A percentile compares a stretch with the other conserved stretches of the same genome.
Conservation (phyloP, 2,329 filamentous ascomycete species). For the Furcasterigmium furcatum region DNA sequence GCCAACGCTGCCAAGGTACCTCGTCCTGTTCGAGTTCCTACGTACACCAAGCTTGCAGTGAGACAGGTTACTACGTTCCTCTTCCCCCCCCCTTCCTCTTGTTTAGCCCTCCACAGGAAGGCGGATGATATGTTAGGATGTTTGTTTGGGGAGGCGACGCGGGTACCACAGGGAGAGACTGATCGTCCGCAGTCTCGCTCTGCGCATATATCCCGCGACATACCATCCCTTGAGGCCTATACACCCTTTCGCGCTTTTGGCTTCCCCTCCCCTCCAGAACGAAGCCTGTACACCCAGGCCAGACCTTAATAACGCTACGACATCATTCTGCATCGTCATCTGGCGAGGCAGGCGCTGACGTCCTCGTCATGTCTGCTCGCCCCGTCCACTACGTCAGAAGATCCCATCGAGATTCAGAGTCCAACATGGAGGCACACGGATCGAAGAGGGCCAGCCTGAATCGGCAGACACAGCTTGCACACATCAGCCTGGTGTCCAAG, state of each 20-base stretch:
- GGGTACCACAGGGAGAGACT: neutral
- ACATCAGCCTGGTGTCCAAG: slow-evolving; percentile 35
- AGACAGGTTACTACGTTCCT: slow-evolving; percentile 15
- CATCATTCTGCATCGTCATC: slow-evolving; percentile 9
- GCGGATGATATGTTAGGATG: slow-evolving; percentile 8
- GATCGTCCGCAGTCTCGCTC: neutral
- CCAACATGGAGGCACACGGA: neutral
- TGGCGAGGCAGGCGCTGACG: slow-evolving; percentile 4
- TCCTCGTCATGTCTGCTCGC: slow-evolving; percentile 9
- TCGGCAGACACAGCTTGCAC: slow-evolving; percentile 28
- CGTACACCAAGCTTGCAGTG: slow-evolving; percentile 5
- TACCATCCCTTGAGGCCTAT: slow-evolving; percentile 4
- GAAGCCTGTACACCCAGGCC: slow-evolving; percentile 6
- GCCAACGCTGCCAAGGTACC: neutral
- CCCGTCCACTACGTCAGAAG: neutral
- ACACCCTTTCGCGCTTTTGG: slow-evolving; percentile 3
- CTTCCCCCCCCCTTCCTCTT: slow-evolving; percentile 6
- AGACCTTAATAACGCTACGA: slow-evolving; percentile 8
- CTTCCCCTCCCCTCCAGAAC: neutral
- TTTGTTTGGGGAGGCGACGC: slow-evolving; percentile 11
- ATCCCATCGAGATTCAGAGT: neutral
- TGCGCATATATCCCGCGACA: slow-evolving; percentile 13
- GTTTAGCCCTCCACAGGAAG: slow-evolving; percentile 7
- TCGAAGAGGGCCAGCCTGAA: slow-evolving; percentile 25
- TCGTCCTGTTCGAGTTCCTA: neutral